These are phyloP conservation scores for Rhododendron mucronatum DNA, from an alignment of 148 eudicot species.

Conservation along the genomic window DNA sequence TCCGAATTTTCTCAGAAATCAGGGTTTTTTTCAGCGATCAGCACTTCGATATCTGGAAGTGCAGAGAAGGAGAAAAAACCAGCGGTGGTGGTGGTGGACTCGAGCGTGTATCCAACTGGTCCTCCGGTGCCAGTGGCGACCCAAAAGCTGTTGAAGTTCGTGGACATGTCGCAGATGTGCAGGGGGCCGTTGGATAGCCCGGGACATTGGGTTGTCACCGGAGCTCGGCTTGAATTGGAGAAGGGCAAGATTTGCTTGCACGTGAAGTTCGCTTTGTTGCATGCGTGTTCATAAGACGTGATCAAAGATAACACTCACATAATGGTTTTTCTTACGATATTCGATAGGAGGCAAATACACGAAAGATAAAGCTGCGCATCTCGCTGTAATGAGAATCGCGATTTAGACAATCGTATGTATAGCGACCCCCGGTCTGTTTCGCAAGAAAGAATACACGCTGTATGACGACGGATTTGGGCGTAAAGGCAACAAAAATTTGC, in stretches of 20 bases:
- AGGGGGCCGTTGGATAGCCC: slow-evolving; percentile 69
- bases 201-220: slow-evolving; percentile 82
- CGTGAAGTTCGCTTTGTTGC: slow-evolving; percentile 68
- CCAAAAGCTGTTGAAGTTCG: slow-evolving; percentile 55
- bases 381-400: no score
- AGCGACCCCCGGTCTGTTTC: not conserved
- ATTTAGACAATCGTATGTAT: not conserved
- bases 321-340: not conserved
- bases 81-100: slow-evolving; percentile 56
- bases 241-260: slow-evolving; percentile 58
- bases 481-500: not conserved
- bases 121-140: slow-evolving; percentile 64
- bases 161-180: slow-evolving; percentile 52
- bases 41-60: slow-evolving; percentile 37
- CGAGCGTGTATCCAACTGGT: slow-evolving; percentile 61
- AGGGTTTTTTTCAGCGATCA: slow-evolving; percentile 33
- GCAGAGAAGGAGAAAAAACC: slow-evolving; percentile 35
- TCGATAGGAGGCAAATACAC: not conserved
- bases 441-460: not conserved
- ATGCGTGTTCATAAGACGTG: slow-evolving; percentile 10
- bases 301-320: no score
- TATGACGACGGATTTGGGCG: not conserved
- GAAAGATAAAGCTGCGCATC: not conserved
- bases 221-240: slow-evolving; percentile 58
- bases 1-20: slow-evolving; percentile 41